Evolutionary conservation across 129 eudicot species (phyloP).

Genomic region (Erigeron canadensis): DNA sequence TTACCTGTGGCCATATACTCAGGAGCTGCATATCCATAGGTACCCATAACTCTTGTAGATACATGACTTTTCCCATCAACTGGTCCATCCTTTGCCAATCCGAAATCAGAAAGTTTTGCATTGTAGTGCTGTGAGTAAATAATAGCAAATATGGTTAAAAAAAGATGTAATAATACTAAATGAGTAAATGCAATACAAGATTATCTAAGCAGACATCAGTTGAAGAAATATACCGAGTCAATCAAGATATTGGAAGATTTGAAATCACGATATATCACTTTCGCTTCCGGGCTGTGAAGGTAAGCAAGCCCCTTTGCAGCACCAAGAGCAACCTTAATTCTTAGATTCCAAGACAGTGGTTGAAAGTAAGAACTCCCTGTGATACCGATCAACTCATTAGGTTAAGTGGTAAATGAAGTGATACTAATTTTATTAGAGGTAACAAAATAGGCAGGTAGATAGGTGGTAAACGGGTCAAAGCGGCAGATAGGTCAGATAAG

Average conservation of each 20-base stretch:
- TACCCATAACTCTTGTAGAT: slow-evolving; percentile 87
- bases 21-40: slow-evolving; percentile 94
- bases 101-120: slow-evolving; percentile 95
- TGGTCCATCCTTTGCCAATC: slow-evolving; percentile 93
- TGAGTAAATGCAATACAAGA: slow-evolving; percentile 11
- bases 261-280: slow-evolving; percentile 62
- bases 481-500: not conserved
- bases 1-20: slow-evolving; percentile 92
- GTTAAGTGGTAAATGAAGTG: not conserved
- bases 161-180: not conserved
- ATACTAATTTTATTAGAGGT: not conserved
- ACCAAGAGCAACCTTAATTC: slow-evolving; percentile 27
- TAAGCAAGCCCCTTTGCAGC: slow-evolving; percentile 37
- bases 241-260: slow-evolving; percentile 70
- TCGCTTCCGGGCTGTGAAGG: slow-evolving; percentile 28
- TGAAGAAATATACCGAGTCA: slow-evolving; percentile 52
- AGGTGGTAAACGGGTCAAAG: not conserved
- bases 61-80: slow-evolving; percentile 74
- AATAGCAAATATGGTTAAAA: slow-evolving; percentile 2
- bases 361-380: slow-evolving; percentile 25
- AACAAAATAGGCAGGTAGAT: not conserved
- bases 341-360: slow-evolving; percentile 29
- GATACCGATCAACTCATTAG: not conserved
- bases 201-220: not conserved
- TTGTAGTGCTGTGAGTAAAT: slow-evolving; percentile 53